These are phyloP conservation scores for Tolypocladium tropicale DNA, from an alignment of 2,329 filamentous ascomycete genomes.

Conservation along the genomic window DNA sequence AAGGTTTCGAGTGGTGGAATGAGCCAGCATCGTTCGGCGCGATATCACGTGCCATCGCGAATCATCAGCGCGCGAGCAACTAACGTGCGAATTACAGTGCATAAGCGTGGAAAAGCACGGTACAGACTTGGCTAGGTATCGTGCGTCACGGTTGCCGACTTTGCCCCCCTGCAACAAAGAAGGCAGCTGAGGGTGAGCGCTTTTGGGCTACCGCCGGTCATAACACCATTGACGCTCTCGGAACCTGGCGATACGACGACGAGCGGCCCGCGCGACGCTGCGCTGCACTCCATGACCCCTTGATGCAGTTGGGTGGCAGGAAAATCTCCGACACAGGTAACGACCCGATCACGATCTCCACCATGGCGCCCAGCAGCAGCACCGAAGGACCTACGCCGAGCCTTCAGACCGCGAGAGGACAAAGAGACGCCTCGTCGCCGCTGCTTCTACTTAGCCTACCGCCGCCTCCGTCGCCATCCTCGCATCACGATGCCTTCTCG, in stretches of 20 bases:
- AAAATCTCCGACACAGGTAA: neutral
- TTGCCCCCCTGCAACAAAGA: neutral
- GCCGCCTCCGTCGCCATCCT: neutral
- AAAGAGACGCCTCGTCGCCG: neutral
- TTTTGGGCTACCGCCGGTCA: neutral
- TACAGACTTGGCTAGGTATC: neutral
- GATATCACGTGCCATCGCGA: constrained; percentile 4
- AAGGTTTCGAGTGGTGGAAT: too few relatives aligned
- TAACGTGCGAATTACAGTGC: neutral
- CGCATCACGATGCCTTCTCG: neutral
- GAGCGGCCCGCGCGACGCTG: neutral
- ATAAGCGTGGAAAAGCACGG: neutral
- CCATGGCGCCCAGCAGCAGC: neutral
- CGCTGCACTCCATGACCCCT: neutral
- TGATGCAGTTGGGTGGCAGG: neutral
- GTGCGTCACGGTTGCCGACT: neutral
- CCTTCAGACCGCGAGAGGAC: neutral
- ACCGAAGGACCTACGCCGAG: neutral
- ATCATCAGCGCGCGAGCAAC: neutral
- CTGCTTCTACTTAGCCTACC: neutral
- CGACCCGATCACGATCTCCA: neutral
- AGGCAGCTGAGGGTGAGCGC: neutral
- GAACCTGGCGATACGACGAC: neutral
- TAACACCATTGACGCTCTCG: neutral
- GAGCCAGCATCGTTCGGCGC: too few relatives aligned